Base-by-base conservation (phyloP, 208 protist genomes). In the Naegleria lovaniensis region DNA sequence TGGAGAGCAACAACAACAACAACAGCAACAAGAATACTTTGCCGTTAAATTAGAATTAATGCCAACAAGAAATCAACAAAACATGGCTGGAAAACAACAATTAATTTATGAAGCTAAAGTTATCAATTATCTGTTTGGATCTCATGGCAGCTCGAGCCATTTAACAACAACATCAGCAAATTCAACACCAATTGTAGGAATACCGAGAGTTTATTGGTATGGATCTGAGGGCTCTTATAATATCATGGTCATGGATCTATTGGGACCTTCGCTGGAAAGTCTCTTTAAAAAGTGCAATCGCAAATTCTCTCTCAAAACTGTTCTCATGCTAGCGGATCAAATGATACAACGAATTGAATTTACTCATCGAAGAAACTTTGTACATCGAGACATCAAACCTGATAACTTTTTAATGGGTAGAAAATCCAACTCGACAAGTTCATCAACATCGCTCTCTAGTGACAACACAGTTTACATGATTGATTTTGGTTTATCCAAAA, bases 201-300 rank as follows among this genome's bases (percentile, higher is more conserved):
- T 99, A 40, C 98, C 98, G 0, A 92, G 95, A 40, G 94, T 99
- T 0, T 96, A 96, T 92, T 99, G 97, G 93, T 99, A 94, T 92
- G 98, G 98, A 1, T 83, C 95, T 6, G 97, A 98, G 55, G 98
- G 97, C 0, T 97, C 99, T 59, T 99, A 99, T 93, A 99, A 99
- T 90, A 97, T 99, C 19, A 87, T 87, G 89, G 85, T 98, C 76
- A 97, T 98, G 41, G 96, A 98, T 85, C 94, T 98, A 76, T 95
- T 98, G 41, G 97, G 97, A 33, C 95, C 95, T 90, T 97, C 94
- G 38, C 92, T 98, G 43, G 97, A 98, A 93, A 96, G 97, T 90
- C 94, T 98, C 33, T 97, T 98, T 91, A 96, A 95, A 85, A 75
- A 39, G 6, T 93, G 96, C 91, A 93, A 93, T 43, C 91, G 96